phyloP scores from a whole-genome alignment of 257 asterid species.

The Solanum phureja region DNA sequence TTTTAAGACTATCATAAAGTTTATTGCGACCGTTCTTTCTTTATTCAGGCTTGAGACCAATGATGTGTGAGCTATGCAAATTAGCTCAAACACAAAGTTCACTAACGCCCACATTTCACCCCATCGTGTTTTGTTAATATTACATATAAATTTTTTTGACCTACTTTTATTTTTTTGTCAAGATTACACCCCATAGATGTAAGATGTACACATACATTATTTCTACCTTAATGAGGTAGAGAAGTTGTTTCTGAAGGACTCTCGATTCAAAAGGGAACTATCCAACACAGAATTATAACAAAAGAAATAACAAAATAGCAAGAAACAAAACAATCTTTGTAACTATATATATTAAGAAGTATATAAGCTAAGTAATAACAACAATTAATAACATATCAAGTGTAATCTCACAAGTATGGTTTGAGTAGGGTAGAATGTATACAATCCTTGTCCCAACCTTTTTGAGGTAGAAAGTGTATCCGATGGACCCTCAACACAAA shows the following conservation, averaged over 20 bases:
- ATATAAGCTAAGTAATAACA: too few relatives aligned
- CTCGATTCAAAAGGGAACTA: neutral
- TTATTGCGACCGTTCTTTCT: neutral
- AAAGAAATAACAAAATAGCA: too few relatives aligned
- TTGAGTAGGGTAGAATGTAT: too few relatives aligned
- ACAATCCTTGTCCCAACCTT: too few relatives aligned
- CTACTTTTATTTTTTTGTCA: neutral
- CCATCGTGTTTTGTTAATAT: too few relatives aligned
- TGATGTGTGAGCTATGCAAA: neutral
- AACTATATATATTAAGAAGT: neutral
- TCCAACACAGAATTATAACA: neutral
- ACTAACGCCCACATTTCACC: neutral
- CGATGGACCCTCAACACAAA: neutral
- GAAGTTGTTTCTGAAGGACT: too few relatives aligned
- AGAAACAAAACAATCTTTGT: too few relatives aligned
- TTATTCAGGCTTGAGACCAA: neutral
- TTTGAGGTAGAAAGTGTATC: too few relatives aligned
- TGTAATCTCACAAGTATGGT: neutral
- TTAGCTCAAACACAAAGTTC: too few relatives aligned
- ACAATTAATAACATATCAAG: too few relatives aligned
- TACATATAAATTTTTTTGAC: neutral
- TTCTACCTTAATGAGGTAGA: neutral
- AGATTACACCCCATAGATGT: neutral
- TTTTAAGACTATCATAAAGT: neutral
- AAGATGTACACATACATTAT: neutral